Evolutionary conservation across 768 basidiomycete species (phyloP).

Genomic region (Aureoboletus auriporus): DNA sequence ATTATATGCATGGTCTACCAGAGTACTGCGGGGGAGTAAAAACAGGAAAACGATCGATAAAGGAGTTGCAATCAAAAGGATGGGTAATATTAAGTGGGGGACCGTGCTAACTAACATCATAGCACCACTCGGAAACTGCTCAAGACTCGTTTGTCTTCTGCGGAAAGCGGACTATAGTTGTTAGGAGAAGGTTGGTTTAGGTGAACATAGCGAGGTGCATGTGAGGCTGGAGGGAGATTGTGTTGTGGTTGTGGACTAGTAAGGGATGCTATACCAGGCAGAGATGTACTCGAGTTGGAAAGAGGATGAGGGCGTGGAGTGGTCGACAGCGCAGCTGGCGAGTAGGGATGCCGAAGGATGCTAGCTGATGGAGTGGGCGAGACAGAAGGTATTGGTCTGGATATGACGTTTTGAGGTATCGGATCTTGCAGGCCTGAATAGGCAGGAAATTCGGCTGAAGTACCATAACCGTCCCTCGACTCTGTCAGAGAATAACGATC

Average conservation of each 20-base stretch:
- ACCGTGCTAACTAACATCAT: slow-evolving; percentile 23
- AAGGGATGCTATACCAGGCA: slow-evolving; percentile 24
- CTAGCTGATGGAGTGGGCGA: slow-evolving; percentile 17
- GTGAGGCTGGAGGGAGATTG: neutral
- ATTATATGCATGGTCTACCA: slow-evolving; percentile 1
- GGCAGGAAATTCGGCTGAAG: slow-evolving; percentile 7
- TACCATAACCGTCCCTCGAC: slow-evolving; percentile 12
- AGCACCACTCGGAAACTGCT: slow-evolving; percentile 52
- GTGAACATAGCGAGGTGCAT: slow-evolving; percentile 12
- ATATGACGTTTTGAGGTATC: slow-evolving; percentile 11
- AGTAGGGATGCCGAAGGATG: slow-evolving; percentile 7
- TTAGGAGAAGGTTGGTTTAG: slow-evolving; percentile 24
- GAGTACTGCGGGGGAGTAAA: slow-evolving; percentile 3
- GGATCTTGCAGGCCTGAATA: slow-evolving; percentile 2
- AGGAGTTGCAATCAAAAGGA: neutral
- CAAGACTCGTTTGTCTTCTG: slow-evolving; percentile 57
- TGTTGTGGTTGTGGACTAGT: slow-evolving; percentile 4
- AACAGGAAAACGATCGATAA: neutral
- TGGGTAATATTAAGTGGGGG: neutral
- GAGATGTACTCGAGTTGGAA: slow-evolving; percentile 1
- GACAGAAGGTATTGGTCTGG: slow-evolving; percentile 11
- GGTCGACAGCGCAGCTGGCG: neutral
- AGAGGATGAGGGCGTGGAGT: slow-evolving; percentile 3
- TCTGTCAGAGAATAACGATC: slow-evolving; percentile 20
- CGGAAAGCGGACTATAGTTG: slow-evolving; percentile 39